A percentile compares a stretch with the other conserved stretches of the same genome.
Evolutionary conservation across 129 eudicot genomes (phyloP).

Genomic region (Ambrosia artemisiifolia): DNA sequence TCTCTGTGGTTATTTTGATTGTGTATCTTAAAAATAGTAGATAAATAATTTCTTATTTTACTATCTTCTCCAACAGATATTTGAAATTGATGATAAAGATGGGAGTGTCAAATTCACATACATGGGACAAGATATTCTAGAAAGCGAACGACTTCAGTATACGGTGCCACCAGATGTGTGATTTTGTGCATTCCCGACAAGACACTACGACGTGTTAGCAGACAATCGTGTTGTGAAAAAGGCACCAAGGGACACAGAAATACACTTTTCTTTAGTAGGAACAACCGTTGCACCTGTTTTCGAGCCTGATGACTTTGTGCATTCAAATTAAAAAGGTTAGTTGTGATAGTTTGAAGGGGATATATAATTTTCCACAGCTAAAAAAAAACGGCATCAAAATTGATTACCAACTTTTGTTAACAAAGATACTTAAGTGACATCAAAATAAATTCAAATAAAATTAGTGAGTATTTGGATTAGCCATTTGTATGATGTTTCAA

Average conservation of each 20-base stretch:
- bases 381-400: too few species aligned
- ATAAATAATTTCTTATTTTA: too few species aligned
- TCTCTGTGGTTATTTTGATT: too few species aligned
- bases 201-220: conserved; percentile 40
- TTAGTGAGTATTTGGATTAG: too few species aligned
- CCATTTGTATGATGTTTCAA: too few species aligned
- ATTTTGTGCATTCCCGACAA: conserved; percentile 80
- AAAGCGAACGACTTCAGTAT: conserved; percentile 54
- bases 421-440: too few species aligned
- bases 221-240: conserved; percentile 33
- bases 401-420: too few species aligned
- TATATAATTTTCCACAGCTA: too few species aligned
- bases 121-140: conserved; percentile 54
- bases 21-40: not conserved
- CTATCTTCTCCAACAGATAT: conserved; percentile 38
- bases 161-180: conserved; percentile 84
- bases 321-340: too few species aligned
- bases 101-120: conserved; percentile 61
- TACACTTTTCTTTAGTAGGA: conserved; percentile 78
- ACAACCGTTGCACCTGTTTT: conserved; percentile 95
- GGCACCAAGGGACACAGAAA: conserved; percentile 47
- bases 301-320: conserved; percentile 71
- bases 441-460: too few species aligned
- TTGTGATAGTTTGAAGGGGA: too few species aligned
- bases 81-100: conserved; percentile 61